A percentile compares a stretch with the other conserved stretches of the same genome.
Evolutionary conservation across 345 rosid genomes (phyloP).

Genomic region (Eucalyptus erythrocorys): DNA sequence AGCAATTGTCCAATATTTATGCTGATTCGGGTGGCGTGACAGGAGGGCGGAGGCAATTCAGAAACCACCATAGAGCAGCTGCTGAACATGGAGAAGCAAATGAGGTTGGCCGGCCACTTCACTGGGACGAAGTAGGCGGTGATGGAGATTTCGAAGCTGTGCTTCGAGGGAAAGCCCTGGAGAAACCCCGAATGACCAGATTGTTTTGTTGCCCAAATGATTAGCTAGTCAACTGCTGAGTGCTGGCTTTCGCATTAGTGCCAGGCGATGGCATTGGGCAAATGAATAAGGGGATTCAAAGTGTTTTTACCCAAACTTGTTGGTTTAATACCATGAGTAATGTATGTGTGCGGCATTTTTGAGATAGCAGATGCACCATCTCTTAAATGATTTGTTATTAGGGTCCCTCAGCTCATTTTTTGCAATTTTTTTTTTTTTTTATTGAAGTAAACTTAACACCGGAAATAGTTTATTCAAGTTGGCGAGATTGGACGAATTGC

Average conservation of each 20-base stretch:
- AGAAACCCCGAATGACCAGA: conserved; percentile 55
- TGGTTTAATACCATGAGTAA: background rate
- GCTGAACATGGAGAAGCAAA: conserved; percentile 70
- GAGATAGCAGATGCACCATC: background rate
- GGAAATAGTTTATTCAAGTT: background rate
- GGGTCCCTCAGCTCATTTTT: background rate
- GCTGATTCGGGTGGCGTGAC: background rate
- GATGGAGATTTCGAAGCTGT: conserved; percentile 58
- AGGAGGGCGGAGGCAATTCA: conserved; percentile 37
- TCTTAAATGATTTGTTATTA: background rate
- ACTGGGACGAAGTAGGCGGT: conserved; percentile 66
- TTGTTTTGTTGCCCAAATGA: conserved; percentile 47
- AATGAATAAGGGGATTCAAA: background rate
- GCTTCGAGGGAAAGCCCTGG: conserved; percentile 78
- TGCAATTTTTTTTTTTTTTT: background rate
- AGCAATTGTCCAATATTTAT: background rate
- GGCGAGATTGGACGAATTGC: background rate
- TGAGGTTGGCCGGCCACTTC: conserved; percentile 65
- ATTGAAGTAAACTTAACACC: rapidly evolving
- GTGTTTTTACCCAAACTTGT: background rate
- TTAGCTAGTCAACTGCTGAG: background rate
- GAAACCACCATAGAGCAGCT: conserved; percentile 55
- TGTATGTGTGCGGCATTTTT: background rate
- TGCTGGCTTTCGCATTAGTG: background rate
- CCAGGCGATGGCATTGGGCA: background rate